A percentile compares a stretch with the other conserved stretches of the same genome.
Conservation (phyloP, 257 asterid species). For the Ocimum tenuiflorum region DNA sequence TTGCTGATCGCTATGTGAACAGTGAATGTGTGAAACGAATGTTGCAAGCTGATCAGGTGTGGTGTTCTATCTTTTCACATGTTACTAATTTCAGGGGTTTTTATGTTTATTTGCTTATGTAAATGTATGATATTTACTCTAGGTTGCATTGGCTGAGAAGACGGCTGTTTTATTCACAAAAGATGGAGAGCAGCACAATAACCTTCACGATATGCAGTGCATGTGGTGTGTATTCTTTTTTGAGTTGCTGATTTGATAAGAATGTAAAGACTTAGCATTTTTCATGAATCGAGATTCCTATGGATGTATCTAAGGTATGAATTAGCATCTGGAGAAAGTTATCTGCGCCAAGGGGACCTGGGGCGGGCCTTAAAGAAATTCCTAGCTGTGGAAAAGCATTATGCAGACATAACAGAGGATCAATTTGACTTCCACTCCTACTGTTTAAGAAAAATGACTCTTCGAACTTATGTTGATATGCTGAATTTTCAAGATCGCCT, state of each 20-base stretch:
- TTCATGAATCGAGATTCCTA: conserved; percentile 8
- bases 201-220: conserved; percentile 99
- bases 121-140: conserved; percentile 17
- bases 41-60: conserved; percentile 99
- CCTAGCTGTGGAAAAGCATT: conserved; percentile 95
- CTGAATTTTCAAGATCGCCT: conserved; percentile 88
- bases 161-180: conserved; percentile 90
- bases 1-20: conserved; percentile 94
- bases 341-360: conserved; percentile 86
- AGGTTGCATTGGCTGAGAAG: conserved; percentile 90
- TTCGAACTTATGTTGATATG: conserved; percentile 87
- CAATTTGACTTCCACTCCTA: conserved; percentile 97
- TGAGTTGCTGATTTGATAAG: background rate
- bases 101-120: conserved; percentile 7
- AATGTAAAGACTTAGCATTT: conserved; percentile 1
- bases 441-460: conserved; percentile 97
- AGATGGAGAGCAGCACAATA: conserved; percentile 98
- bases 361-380: conserved; percentile 97
- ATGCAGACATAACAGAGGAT: conserved; percentile 89
- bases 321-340: conserved; percentile 92
- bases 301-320: conserved; percentile 61
- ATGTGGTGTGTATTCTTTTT: conserved; percentile 65
- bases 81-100: background rate
- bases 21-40: conserved; percentile 95
- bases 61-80: background rate